Conservation (phyloP, 352 stramenopile genomes). For the Phytophthora nicotianae region DNA sequence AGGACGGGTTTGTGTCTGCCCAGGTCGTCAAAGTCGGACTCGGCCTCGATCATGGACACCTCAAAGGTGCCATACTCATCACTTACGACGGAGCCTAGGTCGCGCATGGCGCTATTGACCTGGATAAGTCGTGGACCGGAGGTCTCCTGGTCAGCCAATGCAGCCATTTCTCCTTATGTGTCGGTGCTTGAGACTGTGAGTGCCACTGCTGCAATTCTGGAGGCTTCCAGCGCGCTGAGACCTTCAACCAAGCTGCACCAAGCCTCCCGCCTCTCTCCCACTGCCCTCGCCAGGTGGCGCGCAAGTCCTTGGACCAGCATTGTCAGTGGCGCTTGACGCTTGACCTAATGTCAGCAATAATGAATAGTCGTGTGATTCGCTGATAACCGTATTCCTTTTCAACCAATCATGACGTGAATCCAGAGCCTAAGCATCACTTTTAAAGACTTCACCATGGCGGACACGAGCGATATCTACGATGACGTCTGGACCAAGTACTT, state of each 20-base stretch:
- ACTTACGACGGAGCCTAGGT: slow-evolving; percentile 29
- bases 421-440: neutral
- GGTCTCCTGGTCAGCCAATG: slow-evolving; percentile 18
- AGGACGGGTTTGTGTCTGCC: slow-evolving; percentile 12
- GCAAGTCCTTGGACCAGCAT: slow-evolving; percentile 1
- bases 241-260: slow-evolving; percentile 6
- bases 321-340: neutral
- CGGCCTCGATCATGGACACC: slow-evolving; percentile 66
- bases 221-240: slow-evolving; percentile 8
- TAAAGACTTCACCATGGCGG: slow-evolving; percentile 3
- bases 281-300: slow-evolving; percentile 16
- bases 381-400: neutral
- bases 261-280: slow-evolving; percentile 18
- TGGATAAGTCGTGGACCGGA: slow-evolving; percentile 13
- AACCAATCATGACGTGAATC: slow-evolving; percentile 3
- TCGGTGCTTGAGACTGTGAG: neutral
- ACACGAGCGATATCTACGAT: slow-evolving; percentile 33
- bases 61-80: slow-evolving; percentile 78
- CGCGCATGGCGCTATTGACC: slow-evolving; percentile 15
- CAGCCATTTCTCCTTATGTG: slow-evolving; percentile 18
- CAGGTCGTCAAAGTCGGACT: slow-evolving; percentile 41
- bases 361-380: neutral
- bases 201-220: neutral
- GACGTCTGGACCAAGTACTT: slow-evolving; percentile 77
- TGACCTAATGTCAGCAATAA: neutral